Evolutionary conservation across 108 stramenopile species (phyloP), one percentile per base, ranked within the genome.

Genomic region (Conticribra guillardii): DNA sequence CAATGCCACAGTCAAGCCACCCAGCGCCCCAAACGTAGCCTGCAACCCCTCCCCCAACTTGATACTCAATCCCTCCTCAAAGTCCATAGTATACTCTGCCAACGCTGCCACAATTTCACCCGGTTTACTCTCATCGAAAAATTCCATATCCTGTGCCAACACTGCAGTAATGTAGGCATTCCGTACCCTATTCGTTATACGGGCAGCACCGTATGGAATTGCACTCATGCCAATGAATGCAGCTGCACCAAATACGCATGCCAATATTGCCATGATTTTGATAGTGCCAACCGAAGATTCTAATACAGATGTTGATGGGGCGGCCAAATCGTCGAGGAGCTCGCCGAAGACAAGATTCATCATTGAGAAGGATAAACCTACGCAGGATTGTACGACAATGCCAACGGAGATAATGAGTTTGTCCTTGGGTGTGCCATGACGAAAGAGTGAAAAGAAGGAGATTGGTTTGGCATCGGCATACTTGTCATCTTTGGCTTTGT

Each of bases 261-360:
- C 67, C 22, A 67, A 4, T n/a, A 67, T 17, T 2, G 44, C 73
- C 53, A 64, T 68, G 45, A 60, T 45, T 27, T 32, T 58, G 18
- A 68, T 57, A 18, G 55, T 69, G 7, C 8, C 27, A 3, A 24
- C 18, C 37, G 66, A 45, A 26, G 17, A 11, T 17, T 29, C 41
- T 14, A 67, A 27, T 1, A 67, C 54, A 1, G 32, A 34, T 1
- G 44, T 51, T 37, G 73, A 26, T 1, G 73, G 66, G 0, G 66
- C 46, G 14, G 73, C 23, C 15, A 74, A 46, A 14, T 27, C 8
- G 26, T 74, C 73, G 47, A 69, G 57, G 28, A 74, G 33, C 24
- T 74, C 55, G 21, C 73, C 73, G 19, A 74, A 74, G 51, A 74
- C 57, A 4, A 74, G 58, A 51, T 74, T 74, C 57, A 74, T 74